Conservation (phyloP, 1,139 yeast genomes). For the Petasospora rhodanensis region DNA sequence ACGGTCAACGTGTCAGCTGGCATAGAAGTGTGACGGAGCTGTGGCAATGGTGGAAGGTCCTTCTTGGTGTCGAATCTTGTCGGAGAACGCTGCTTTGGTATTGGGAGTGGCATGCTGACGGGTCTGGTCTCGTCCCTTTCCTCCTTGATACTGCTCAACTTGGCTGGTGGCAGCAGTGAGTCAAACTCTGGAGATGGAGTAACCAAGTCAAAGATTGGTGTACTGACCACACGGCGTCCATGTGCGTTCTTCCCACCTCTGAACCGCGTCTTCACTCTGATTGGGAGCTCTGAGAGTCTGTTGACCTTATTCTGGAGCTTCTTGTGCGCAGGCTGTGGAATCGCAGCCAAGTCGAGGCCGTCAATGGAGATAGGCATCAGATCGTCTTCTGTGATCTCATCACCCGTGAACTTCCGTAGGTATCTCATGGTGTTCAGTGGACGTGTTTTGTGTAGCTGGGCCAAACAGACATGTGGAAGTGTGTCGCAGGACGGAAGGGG, state of each 20-base stretch:
- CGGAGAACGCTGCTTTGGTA: no score
- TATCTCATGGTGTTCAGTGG: slow-evolving; percentile 24
- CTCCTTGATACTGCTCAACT: no score
- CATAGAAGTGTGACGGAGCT: slow-evolving; percentile 15
- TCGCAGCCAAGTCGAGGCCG: slow-evolving; percentile 6
- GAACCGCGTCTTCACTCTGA: slow-evolving; percentile 22
- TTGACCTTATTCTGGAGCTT: neutral
- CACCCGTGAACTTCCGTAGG: slow-evolving; percentile 21
- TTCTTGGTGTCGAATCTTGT: neutral
- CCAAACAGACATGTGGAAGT: no score
- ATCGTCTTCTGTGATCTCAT: slow-evolving; percentile 20
- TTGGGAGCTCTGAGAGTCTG: slow-evolving; percentile 17
- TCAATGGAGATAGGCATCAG: slow-evolving; percentile 10
- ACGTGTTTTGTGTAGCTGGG: no score
- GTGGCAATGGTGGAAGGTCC: slow-evolving; percentile 5
- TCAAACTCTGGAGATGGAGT: slow-evolving; percentile 7
- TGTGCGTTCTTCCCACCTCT: slow-evolving; percentile 9
- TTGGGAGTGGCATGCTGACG: no score
- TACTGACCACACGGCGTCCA: slow-evolving; percentile 24
- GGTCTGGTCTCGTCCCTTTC: no score
- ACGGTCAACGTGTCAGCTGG: slow-evolving; percentile 5
- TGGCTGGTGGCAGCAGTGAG: slow-evolving; percentile 17
- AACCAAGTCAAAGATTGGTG: slow-evolving; percentile 24
- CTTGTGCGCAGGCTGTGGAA: slow-evolving; percentile 10
- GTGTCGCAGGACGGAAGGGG: no score